Evolutionary conservation across 345 rosid genomes (phyloP).

Genomic region (Ailanthus altissimus): DNA sequence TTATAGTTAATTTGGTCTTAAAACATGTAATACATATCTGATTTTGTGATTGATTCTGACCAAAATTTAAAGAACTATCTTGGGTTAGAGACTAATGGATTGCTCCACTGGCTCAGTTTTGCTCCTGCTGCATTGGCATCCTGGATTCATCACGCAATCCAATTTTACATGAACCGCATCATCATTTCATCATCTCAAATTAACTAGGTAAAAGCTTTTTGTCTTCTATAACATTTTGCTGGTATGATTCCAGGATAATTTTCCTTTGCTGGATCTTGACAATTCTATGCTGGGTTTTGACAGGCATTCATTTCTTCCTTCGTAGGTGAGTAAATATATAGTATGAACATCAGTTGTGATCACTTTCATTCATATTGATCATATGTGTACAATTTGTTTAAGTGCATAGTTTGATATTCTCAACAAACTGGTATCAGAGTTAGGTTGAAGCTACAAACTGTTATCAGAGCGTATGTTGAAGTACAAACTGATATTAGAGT

Average conservation of each 20-base stretch:
- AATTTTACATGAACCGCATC: not conserved
- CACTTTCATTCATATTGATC: not conserved
- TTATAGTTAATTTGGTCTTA: not conserved
- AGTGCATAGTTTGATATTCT: too few species aligned
- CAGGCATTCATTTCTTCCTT: constrained; percentile 67
- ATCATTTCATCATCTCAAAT: not conserved
- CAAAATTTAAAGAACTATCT: not conserved
- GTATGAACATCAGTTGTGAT: not conserved
- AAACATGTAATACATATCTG: not conserved
- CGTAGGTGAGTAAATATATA: constrained; percentile 47
- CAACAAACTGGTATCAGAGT: too few species aligned
- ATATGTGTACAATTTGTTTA: not conserved
- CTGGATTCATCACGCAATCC: constrained; percentile 61
- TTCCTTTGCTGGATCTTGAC: constrained; percentile 69
- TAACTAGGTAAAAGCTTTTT: not conserved
- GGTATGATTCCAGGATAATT: constrained; percentile 51
- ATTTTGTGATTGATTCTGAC: constrained; percentile 1
- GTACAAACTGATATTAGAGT: too few species aligned
- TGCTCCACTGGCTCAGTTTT: constrained; percentile 42
- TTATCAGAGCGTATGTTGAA: too few species aligned
- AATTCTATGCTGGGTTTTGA: constrained; percentile 54
- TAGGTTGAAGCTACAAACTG: too few species aligned
- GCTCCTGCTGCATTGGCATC: constrained; percentile 64
- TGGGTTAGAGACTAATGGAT: constrained; percentile 15
- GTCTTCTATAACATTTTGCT: not conserved